phyloP scores from a whole-genome alignment of 257 asterid genomes.

The Agastache rugosa region DNA sequence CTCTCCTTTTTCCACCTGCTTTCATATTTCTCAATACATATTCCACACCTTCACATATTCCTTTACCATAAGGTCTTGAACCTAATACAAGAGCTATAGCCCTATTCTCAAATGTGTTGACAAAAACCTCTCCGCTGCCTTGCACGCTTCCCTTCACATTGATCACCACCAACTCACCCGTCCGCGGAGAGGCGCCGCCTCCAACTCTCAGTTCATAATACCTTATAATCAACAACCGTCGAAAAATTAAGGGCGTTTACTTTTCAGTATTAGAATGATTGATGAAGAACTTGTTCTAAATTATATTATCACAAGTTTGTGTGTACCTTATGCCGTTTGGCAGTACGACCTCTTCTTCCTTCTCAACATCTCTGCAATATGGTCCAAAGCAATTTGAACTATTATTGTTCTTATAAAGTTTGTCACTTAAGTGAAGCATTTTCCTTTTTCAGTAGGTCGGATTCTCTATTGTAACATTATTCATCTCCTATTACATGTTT shows the following conservation, averaged over 20 bases:
- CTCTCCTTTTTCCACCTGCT: constrained; percentile 83
- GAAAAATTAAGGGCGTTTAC: not conserved
- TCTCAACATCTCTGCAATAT: constrained; percentile 72
- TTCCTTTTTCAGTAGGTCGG: too few species aligned
- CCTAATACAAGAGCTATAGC: constrained; percentile 85
- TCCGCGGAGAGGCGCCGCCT: constrained; percentile 67
- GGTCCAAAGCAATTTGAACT: not conserved
- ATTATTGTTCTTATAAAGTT: not conserved
- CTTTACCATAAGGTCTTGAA: constrained; percentile 78
- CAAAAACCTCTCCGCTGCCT: constrained; percentile 64
- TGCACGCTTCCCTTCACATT: constrained; percentile 70
- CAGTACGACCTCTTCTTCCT: constrained; percentile 76
- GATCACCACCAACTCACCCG: constrained; percentile 81
- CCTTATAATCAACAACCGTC: constrained; percentile 35
- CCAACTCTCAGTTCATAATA: constrained; percentile 75
- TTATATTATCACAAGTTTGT: not conserved
- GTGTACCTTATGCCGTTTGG: constrained; percentile 79
- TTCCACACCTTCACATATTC: constrained; percentile 88
- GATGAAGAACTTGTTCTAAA: too few species aligned
- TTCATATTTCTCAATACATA: constrained; percentile 62
- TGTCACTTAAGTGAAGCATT: too few species aligned
- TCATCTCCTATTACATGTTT: too few species aligned
- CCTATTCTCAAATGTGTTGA: constrained; percentile 69
- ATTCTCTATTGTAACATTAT: too few species aligned
- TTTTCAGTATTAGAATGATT: too few species aligned